Percentiles rank a stretch among this genome's conserved stretches.
Evolutionary conservation across 78 protist species (phyloP).

Genomic region (Dictyostelium discoideum): DNA sequence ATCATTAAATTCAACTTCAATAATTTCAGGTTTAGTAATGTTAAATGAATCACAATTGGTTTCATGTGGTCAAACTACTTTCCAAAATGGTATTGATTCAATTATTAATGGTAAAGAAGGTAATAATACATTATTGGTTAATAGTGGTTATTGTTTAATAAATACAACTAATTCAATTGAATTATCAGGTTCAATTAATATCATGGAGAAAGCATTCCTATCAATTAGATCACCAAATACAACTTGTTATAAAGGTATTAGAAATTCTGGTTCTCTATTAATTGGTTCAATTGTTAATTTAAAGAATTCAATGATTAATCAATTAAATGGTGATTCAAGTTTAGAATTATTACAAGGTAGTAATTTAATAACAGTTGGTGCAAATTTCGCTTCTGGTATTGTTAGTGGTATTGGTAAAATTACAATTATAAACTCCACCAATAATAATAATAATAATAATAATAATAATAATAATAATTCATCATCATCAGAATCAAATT

Average conservation of each 20-base stretch:
- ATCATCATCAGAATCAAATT: neutral
- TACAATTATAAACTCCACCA: neutral
- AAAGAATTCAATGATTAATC: neutral
- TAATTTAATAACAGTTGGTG: neutral
- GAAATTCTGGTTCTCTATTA: neutral
- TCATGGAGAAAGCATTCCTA: neutral
- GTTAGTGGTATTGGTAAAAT: neutral
- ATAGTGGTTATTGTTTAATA: conserved; percentile 4
- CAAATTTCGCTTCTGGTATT: neutral
- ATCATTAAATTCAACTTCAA: neutral
- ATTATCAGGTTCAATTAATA: neutral
- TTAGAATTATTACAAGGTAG: neutral
- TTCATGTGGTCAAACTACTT: neutral
- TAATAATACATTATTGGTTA: neutral
- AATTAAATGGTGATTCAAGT: neutral
- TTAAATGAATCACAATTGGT: neutral
- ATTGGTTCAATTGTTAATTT: neutral
- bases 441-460: too few relatives aligned
- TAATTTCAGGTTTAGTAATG: neutral
- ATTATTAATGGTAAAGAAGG: neutral
- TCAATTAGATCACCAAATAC: neutral
- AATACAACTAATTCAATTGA: neutral
- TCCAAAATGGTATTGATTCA: neutral
- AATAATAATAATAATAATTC: neutral
- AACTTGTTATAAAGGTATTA: neutral